phyloP scores from a whole-genome alignment of 1,284 basidiomycete genomes.

The Afroboletus lepidellus region DNA sequence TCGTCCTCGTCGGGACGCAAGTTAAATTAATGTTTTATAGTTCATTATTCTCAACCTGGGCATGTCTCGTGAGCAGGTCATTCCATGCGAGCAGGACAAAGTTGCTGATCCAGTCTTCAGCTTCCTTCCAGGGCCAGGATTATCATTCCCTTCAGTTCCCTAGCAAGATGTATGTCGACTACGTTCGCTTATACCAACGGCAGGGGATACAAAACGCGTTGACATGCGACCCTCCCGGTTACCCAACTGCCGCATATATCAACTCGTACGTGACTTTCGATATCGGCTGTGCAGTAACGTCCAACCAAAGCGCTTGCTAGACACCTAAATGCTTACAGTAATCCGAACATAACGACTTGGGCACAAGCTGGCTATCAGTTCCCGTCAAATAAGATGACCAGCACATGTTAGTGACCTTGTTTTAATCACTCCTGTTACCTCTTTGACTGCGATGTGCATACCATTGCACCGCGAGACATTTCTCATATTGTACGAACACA shows the following conservation, averaged over 20 bases:
- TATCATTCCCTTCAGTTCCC: conserved; percentile 69
- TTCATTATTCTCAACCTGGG: conserved; percentile 76
- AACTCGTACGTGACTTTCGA: conserved; percentile 40
- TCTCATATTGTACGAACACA: conserved; percentile 29
- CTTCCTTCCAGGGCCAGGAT: conserved; percentile 67
- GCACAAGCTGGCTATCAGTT: conserved; percentile 61
- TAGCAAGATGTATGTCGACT: conserved; percentile 69
- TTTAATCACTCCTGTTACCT: conserved; percentile 9
- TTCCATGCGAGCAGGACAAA: background rate
- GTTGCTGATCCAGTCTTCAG: conserved; percentile 25
- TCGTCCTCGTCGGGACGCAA: conserved; percentile 1
- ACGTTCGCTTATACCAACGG: conserved; percentile 76
- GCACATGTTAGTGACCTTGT: conserved; percentile 34
- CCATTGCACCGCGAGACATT: conserved; percentile 21
- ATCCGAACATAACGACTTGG: conserved; percentile 78
- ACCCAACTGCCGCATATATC: conserved; percentile 64
- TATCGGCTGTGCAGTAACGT: background rate
- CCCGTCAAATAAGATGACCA: conserved; percentile 69
- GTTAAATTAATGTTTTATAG: conserved; percentile 36
- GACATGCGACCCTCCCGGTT: conserved; percentile 60
- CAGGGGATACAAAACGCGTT: conserved; percentile 53
- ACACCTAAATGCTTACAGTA: conserved; percentile 64
- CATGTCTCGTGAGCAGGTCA: conserved; percentile 50
- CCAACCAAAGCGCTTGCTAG: conserved; percentile 37
- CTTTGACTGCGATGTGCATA: conserved; percentile 15